Base-by-base conservation (phyloP, 75 land plant genomes). In the Pseudotsuga menziesii region DNA sequence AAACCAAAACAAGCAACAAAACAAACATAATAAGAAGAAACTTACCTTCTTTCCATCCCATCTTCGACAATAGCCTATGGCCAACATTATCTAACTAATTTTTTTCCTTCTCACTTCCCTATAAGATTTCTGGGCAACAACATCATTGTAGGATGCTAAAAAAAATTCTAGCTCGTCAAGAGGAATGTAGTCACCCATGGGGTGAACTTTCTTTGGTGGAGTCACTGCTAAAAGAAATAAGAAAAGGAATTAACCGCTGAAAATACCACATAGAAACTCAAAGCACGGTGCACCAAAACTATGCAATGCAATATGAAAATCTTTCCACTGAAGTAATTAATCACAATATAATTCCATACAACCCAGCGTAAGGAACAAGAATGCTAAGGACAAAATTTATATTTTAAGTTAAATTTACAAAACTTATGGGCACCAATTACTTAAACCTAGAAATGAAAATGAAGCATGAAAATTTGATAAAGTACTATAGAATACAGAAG, bases 31-130 rank as follows among this genome's bases (percentile, higher is more conserved):
- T 2, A 20, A 1, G 23, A 67, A 13, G 4, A 0, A 73, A 8
- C 25, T 44, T 61, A 97, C 99, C 99, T 93, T 97, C 99, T 90
- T 86, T 97, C 99, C 99, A 97, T 11, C 99, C 99, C 99, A 97
- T 97, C 77, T 95, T 97, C 23, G 98, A 95, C 75, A 97, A 70
- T 39, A 97, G 91, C 58, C 80, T 98, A 78, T 97, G 98, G 32
- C 99, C 99, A 77, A 95, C 89, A 85, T 97, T 95, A 81, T 97
- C 98, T 48, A 98, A 94, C 76, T 97, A 98, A 61, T 95, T 95
- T 83, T 87, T 95, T 14, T 90, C 85, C 61, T 80, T 90, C n/a
- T 97, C 70, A 91, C 89, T 77, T 96, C 98, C 64, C 75, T 84
- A 2, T 85, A 83, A 57, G 83, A 76, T 78, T 91, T 93, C 52